phyloP scores from a whole-genome alignment of 805 yeast genomes.

The Wickerhamomyces rabaulensis region DNA sequence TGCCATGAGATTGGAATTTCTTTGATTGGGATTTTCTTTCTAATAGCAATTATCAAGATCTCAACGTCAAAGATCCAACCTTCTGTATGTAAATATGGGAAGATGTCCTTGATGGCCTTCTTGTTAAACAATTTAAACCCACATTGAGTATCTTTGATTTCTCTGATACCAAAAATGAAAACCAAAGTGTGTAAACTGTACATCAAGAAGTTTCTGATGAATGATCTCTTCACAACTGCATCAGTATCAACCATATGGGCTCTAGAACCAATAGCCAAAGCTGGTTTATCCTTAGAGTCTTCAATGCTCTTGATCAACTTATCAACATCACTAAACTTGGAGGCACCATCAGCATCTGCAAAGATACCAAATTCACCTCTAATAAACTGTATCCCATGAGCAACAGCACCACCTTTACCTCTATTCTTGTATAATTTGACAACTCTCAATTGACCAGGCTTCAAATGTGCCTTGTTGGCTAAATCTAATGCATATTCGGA shows the following conservation, averaged over 20 bases:
- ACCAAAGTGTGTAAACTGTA: constrained; percentile 85
- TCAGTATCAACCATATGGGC: constrained; percentile 96
- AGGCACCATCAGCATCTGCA: constrained; percentile 98
- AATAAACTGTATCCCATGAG: constrained; percentile 79
- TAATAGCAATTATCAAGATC: constrained; percentile 71
- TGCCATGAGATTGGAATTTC: constrained; percentile 95
- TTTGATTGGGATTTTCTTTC: constrained; percentile 57
- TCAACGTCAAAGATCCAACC: constrained; percentile 99
- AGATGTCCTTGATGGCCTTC: constrained; percentile 56
- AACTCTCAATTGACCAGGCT: constrained; percentile 63
- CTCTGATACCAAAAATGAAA: constrained; percentile 81
- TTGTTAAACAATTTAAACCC: constrained; percentile 91
- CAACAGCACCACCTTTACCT: constrained; percentile 96
- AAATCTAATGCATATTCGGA: constrained; percentile 64
- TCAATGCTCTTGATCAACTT: constrained; percentile 43
- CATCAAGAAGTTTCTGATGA: constrained; percentile 87
- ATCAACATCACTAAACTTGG: constrained; percentile 64
- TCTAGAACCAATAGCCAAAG: constrained; percentile 83
- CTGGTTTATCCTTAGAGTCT: constrained; percentile 32
- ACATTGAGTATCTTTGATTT: constrained; percentile 91
- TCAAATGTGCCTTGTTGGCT: constrained; percentile 39
- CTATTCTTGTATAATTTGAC: constrained; percentile 69
- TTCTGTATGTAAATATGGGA: constrained; percentile 92
- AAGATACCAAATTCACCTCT: constrained; percentile 74
- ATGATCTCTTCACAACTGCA: constrained; percentile 92